Evolutionary conservation across 2,329 filamentous ascomycete genomes (phyloP), one percentile per base, ranked within the genome.

Genomic region (Diaporthe aspalathi): DNA sequence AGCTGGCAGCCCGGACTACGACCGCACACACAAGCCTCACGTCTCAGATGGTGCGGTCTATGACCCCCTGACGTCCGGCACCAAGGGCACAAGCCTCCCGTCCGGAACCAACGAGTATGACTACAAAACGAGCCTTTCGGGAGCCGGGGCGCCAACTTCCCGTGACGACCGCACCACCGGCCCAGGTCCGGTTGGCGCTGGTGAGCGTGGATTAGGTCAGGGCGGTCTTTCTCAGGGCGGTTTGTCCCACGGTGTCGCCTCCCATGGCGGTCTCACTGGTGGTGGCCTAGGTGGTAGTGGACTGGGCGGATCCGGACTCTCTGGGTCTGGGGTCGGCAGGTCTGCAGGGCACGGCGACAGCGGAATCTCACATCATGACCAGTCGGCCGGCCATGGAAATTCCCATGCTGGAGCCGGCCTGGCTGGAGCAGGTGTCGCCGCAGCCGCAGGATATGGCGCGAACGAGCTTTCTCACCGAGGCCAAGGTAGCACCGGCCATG

Each of bases 81-180:
- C 63, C 38, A 43, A n/a, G 20, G 71, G 68, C 3, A 43, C 53
- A 12, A 35, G 35, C 17, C 16, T 57, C 16, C 43, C 67, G 1
- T 67, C 60, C 11, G 67, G 70, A 14, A n/a, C 3, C 16, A 56
- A 53, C 17, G 6, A 7, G 16, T 69, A 73, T 17, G 72, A 74
- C 43, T 49, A 70, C 27, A 70, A 71, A 24, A 72, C 67, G 14
- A 32, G 66, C 2, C 67, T 70, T 35, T 69, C 57, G 6, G 63
- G 68, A 27, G 68, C 69, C 16, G 63, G 65, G 7, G 69, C 63
- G 27, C 71, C 73, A 14, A 74, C 71, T 16, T 71, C 63, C 35
- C 68, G 74, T 22, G 56, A 54, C n/a, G 73, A 68, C 12, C 74
- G 62, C 40, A 71, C 67, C 35, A 72, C 69, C 24, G 47, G 68